Evolutionary conservation across 768 basidiomycete genomes (phyloP).

Genomic region (Agaricus subrufescens): DNA sequence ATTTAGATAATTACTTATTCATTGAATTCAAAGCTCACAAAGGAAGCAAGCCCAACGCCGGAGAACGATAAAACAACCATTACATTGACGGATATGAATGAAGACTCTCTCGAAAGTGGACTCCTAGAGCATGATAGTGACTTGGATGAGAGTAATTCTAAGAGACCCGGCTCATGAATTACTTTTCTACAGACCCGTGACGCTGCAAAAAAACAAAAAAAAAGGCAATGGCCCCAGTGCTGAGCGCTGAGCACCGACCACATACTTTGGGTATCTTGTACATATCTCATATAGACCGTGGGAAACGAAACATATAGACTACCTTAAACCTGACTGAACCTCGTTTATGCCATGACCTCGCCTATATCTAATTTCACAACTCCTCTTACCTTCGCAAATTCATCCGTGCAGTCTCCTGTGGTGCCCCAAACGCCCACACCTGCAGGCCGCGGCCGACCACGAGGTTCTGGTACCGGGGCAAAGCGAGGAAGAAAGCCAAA

Average conservation of each 20-base stretch:
- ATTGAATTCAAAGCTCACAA: conserved; percentile 2
- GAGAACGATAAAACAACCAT: not conserved
- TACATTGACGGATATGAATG: not conserved
- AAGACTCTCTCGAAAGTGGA: conserved; percentile 1
- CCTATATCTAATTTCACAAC: conserved; percentile 6
- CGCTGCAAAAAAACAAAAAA: no score
- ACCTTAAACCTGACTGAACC: not conserved
- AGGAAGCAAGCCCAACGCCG: not conserved
- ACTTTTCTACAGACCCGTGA: no score
- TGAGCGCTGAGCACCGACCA: no score
- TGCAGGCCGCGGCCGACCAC: conserved; percentile 26
- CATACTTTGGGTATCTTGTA: no score
- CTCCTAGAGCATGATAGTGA: not conserved
- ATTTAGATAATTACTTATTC: no score
- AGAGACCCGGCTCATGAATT: not conserved
- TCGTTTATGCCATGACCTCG: not conserved
- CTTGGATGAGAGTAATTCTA: not conserved
- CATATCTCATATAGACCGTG: not conserved
- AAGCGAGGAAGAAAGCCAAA: conserved; percentile 47
- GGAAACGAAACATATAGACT: not conserved
- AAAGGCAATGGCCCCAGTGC: no score
- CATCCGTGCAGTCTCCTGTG: not conserved
- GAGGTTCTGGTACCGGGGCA: conserved; percentile 30
- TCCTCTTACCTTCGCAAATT: not conserved
- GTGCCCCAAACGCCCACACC: conserved; percentile 21